Base-by-base conservation (phyloP, 768 basidiomycete genomes). In the Hericium erinaceus region DNA sequence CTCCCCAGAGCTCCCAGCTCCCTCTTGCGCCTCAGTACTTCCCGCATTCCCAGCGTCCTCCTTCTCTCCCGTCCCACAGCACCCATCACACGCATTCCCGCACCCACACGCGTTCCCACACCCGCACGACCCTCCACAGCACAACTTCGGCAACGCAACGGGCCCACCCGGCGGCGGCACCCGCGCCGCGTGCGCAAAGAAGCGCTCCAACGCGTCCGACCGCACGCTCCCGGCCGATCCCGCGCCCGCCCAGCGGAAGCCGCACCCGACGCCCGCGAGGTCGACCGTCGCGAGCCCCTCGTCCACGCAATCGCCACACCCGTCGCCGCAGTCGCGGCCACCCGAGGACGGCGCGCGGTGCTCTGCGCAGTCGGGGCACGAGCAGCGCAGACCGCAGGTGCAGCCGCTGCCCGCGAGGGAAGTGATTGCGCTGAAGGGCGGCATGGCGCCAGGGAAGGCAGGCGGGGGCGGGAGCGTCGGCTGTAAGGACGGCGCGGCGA, bases 381-480 rank as follows among this genome's bases (percentile, higher is more conserved):
- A 54, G 40, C 62, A 63, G 39, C 58, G 61, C 53, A 63, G 48
- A n/a, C 62, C 62, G 24, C 62, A 63, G 1, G 62, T 61, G 56
- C 62, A 63, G n/a, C 62, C 62, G 24, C 57, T 59, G 22, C 62
- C 62, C 8, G 62, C 62, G 8, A 63, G 62, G 24, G 60, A 59
- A 22, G 33, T 58, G 58, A 63, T 57, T n/a, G 62, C 59, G 46
- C 62, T 63, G 50, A 63, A 63, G 37, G 62, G 60, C 41, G 62
- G 62, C 4, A 62, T 59, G 46, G 61, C 39, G 41, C 49, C 28
- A 13, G 56, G 49, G 18, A 44, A 15, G 48, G 61, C 48, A 41
- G 51, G 11, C 2, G 55, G 56, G 15, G 11, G 41, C 18, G 20
- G 39, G 12, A 18, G n/a, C 7, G 12, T 16, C 28, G 52, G 33